Conservation (phyloP, 345 rosid species). For the Excoecaria agallocha region DNA sequence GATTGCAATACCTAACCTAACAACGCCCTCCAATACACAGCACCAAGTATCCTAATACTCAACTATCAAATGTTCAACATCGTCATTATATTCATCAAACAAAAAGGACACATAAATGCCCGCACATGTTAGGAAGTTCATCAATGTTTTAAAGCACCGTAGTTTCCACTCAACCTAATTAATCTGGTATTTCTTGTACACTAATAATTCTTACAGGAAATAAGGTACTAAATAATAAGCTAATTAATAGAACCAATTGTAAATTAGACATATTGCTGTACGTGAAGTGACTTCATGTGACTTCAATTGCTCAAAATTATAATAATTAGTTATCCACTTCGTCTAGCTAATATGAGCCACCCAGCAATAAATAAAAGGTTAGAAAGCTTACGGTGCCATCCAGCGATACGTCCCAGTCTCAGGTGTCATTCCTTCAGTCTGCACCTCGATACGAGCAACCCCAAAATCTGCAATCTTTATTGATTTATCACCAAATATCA, state of each 20-base stretch:
- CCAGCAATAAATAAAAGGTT: background rate
- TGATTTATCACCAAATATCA: constrained; percentile 27
- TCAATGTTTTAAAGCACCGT: background rate
- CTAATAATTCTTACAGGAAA: background rate
- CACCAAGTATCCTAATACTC: background rate
- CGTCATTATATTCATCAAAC: background rate
- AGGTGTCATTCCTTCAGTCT: constrained; percentile 39
- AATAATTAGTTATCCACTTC: background rate
- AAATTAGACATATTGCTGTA: background rate
- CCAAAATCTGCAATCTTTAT: constrained; percentile 37
- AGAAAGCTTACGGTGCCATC: constrained; percentile 35
- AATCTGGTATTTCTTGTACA: background rate
- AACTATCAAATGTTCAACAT: background rate
- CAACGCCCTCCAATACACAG: background rate
- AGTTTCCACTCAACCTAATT: background rate
- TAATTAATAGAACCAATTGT: background rate
- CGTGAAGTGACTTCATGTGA: background rate
- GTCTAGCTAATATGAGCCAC: no score
- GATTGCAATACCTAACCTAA: background rate
- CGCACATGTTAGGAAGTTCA: background rate
- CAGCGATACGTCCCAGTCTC: constrained; percentile 37
- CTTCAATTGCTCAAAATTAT: background rate
- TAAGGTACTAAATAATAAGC: no score
- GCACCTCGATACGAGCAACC: constrained; percentile 36
- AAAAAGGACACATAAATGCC: background rate